Conservation (phyloP, 2,329 filamentous ascomycete genomes). For the Meredithiella fracta region DNA sequence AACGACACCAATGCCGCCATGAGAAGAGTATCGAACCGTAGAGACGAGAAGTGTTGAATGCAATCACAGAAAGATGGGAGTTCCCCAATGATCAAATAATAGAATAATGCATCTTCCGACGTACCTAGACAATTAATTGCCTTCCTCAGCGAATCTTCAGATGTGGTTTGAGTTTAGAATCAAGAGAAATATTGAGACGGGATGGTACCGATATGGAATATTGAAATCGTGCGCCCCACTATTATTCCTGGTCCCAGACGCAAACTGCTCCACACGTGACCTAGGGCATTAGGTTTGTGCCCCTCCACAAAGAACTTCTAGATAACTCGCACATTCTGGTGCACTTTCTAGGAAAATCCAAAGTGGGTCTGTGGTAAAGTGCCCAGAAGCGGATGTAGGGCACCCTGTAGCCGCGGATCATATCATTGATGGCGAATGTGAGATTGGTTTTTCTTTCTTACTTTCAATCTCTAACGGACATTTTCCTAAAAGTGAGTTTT, state of each 20-base stretch:
- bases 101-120: constrained; percentile 34
- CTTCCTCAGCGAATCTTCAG: constrained; percentile 46
- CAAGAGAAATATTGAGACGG: constrained; percentile 19
- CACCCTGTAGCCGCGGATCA: constrained; percentile 5
- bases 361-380: constrained; percentile 8
- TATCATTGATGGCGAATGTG: neutral
- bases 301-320: constrained; percentile 11
- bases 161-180: constrained; percentile 24
- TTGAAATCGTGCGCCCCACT: constrained; percentile 17
- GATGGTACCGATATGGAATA: neutral
- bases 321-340: neutral
- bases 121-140: constrained; percentile 49
- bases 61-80: constrained; percentile 8
- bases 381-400: neutral
- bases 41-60: constrained; percentile 6
- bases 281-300: constrained; percentile 15
- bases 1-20: neutral
- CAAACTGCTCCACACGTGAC: constrained; percentile 9
- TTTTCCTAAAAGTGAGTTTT: constrained; percentile 14
- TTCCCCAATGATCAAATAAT: constrained; percentile 9
- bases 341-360: constrained; percentile 3
- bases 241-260: constrained; percentile 10
- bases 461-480: constrained; percentile 14
- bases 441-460: constrained; percentile 8
- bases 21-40: constrained; percentile 6